Evolutionary conservation across 768 basidiomycete species (phyloP).

Genomic region (Lentinula raphanica): DNA sequence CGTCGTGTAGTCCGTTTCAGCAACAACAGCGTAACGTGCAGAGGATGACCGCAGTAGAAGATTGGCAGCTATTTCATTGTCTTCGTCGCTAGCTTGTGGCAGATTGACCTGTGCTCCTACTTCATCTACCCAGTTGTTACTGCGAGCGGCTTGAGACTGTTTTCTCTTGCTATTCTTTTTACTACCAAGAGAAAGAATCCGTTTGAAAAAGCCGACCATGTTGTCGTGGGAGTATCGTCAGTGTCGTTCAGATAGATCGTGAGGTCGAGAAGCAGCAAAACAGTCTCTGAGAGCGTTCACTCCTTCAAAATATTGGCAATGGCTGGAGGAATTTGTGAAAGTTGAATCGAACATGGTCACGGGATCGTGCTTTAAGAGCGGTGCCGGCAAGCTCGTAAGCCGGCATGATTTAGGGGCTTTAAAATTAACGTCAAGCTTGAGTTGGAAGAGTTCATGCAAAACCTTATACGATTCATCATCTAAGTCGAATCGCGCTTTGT

Average conservation of each 20-base stretch:
- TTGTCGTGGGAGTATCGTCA: neutral
- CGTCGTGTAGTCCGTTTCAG: slow-evolving; percentile 50
- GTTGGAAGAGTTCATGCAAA: too few species aligned
- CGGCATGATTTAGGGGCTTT: too few species aligned
- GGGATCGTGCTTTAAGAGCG: slow-evolving; percentile 16
- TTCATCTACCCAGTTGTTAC: slow-evolving; percentile 22
- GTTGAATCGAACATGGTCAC: slow-evolving; percentile 18
- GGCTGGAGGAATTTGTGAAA: neutral
- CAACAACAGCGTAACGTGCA: slow-evolving; percentile 52
- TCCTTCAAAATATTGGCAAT: neutral
- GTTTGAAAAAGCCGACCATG: slow-evolving; percentile 65
- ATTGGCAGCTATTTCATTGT: slow-evolving; percentile 37
- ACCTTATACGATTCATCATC: too few species aligned
- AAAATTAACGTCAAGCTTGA: too few species aligned
- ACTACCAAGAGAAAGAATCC: slow-evolving; percentile 62
- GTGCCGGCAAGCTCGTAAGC: neutral
- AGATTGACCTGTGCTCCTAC: slow-evolving; percentile 3
- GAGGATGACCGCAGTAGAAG: slow-evolving; percentile 69
- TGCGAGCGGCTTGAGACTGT: slow-evolving; percentile 16
- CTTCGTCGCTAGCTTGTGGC: slow-evolving; percentile 31
- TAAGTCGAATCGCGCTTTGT: too few species aligned
- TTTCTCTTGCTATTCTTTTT: slow-evolving; percentile 51
- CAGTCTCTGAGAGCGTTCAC: neutral
- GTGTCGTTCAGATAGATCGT: neutral
- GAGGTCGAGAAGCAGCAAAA: neutral